phyloP scores from a whole-genome alignment of 306 rosid genomes.

The Astragalus membranaceus region DNA sequence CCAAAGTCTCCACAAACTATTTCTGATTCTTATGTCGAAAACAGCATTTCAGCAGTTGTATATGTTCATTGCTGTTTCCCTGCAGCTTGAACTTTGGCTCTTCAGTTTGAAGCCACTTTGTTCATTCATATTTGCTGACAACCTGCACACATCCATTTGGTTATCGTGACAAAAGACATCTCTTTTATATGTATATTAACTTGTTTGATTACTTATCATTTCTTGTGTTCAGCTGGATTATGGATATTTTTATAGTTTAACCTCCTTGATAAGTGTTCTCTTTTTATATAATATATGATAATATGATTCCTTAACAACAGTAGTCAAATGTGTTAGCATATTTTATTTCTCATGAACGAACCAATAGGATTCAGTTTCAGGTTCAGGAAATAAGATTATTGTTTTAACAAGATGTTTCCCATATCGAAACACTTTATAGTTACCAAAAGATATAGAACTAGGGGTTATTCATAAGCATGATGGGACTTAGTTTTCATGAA shows the following conservation, averaged over 20 bases:
- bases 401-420: conserved; percentile 7
- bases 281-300: neutral
- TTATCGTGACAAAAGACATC: conserved; percentile 69
- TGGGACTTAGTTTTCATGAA: neutral
- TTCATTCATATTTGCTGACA: conserved; percentile 69
- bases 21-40: conserved; percentile 55
- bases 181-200: conserved; percentile 34
- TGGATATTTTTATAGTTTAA: conserved; percentile 13
- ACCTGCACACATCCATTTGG: conserved; percentile 97
- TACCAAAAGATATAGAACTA: conserved; percentile 8
- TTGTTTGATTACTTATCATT: conserved; percentile 15
- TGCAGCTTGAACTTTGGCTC: conserved; percentile 89
- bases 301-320: conserved; percentile 13
- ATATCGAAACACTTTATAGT: conserved; percentile 2
- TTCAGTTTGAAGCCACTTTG: conserved; percentile 85
- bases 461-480: neutral
- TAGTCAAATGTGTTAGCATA: conserved; percentile 10
- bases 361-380: conserved; percentile 20
- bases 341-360: conserved; percentile 29
- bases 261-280: conserved; percentile 8
- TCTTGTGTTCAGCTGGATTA: conserved; percentile 18
- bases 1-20: conserved; percentile 56
- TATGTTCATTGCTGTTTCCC: conserved; percentile 77
- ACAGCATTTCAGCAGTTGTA: conserved; percentile 82
- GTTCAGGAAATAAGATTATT: conserved; percentile 3